Base-by-base conservation (phyloP, 1,284 basidiomycete species). In the Cutaneotrichosporon spelunceum region DNA sequence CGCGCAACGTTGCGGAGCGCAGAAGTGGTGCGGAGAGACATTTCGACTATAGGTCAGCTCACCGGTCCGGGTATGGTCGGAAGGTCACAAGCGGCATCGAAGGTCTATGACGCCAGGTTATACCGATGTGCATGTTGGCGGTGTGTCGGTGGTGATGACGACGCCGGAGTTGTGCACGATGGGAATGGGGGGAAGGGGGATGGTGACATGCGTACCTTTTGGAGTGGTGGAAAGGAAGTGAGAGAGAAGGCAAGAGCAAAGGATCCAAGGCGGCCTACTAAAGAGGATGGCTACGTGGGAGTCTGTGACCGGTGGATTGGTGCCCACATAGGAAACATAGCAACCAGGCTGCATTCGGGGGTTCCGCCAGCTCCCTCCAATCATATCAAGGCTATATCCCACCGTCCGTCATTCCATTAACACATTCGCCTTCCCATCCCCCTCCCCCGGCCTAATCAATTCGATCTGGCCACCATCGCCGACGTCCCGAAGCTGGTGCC, bases 1-100 rank as follows among this genome's bases (percentile, higher is more conserved):
- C 70, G 64, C 34, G 65, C 66, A 36, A 67, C 65, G 24, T 64
- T 57, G 64, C 73, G 66, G 26, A 74, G 66, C 24, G 72, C 56
- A 34, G 73, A 69, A 44, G 70, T 66, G 59, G 72, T 44, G 55
- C 74, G 69, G 49, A 72, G 57, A 21, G 74, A 74, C 74, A 76
- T 74, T 5, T 27, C 58, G 49, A 59, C 56, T 57, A 45, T 14
- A 52, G 24, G 27, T 26, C 30, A 26, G 26, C 24, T 50, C 24
- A 14, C 10, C 19, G 10, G 5, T 24, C 45, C 26, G 45, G 23
- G 23, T n/a, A 11, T 24, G 23, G 45, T 47, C 24, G 45, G 10
- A 47, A 30, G 48, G 26, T 50, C 26, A 14, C 14, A 14, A 23
- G 26, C 8, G 39, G 39, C 19, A 42, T 9, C 39, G 19, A 42